phyloP scores from a whole-genome alignment of 1,284 basidiomycete genomes.

The Marasmius tenuissimus region DNA sequence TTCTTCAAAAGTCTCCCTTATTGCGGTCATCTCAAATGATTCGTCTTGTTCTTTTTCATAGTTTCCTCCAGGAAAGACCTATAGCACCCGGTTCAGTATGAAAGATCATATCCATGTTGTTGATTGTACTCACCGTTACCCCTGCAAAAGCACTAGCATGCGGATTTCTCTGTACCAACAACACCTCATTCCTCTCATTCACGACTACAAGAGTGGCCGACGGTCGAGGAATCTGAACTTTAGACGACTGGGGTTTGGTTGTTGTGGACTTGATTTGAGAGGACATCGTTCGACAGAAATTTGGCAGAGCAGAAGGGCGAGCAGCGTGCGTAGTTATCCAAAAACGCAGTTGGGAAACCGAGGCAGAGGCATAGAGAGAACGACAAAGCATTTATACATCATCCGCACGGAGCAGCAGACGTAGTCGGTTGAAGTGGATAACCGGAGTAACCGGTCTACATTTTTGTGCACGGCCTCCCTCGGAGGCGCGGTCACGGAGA shows the following conservation, averaged over 20 bases:
- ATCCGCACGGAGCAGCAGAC: too few species aligned
- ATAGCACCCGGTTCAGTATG: conserved; percentile 3
- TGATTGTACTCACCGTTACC: conserved; percentile 51
- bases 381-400: too few species aligned
- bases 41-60: conserved; percentile 58
- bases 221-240: conserved; percentile 39
- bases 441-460: too few species aligned
- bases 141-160: conserved; percentile 63
- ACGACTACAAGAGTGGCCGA: conserved; percentile 68
- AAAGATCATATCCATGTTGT: not conserved
- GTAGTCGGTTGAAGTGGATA: too few species aligned
- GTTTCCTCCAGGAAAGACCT: conserved; percentile 79
- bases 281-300: not conserved
- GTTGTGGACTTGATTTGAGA: not conserved
- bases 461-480: too few species aligned
- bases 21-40: conserved; percentile 58
- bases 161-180: conserved; percentile 68
- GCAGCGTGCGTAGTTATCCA: not conserved
- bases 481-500: too few species aligned
- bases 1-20: conserved; percentile 75
- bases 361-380: too few species aligned
- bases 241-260: conserved; percentile 14
- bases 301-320: not conserved
- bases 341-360: too few species aligned
- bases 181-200: conserved; percentile 62